phyloP scores from a whole-genome alignment of 306 rosid species.

The Dalbergia cochinchinensis region DNA sequence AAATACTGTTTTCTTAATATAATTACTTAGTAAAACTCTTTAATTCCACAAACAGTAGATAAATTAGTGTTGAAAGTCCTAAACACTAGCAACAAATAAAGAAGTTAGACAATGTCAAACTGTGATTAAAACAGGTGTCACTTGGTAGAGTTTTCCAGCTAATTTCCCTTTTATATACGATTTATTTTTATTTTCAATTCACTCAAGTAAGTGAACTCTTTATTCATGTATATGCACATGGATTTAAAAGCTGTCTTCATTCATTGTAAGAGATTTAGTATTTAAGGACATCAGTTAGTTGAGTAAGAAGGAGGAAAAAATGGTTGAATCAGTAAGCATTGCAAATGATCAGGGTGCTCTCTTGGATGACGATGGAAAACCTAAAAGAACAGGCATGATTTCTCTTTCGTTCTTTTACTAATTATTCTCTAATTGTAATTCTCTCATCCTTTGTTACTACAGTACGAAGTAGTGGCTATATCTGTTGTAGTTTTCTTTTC shows the following conservation, averaged over 20 bases:
- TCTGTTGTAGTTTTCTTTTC: not conserved
- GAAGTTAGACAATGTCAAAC: slow-evolving; percentile 39
- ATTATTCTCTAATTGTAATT: not conserved
- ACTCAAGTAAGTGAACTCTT: not conserved
- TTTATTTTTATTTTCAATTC: not conserved
- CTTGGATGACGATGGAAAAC: slow-evolving; percentile 53
- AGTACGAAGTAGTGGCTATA: not conserved
- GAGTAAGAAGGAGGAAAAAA: not conserved
- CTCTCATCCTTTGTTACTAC: not conserved
- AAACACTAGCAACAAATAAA: not conserved
- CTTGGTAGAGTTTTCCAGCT: not conserved
- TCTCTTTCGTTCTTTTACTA: not conserved
- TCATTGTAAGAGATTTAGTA: not conserved
- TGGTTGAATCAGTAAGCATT: slow-evolving; percentile 4
- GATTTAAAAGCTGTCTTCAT: not conserved
- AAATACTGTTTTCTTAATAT: too few species aligned
- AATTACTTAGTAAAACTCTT: too few species aligned
- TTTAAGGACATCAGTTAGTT: not conserved
- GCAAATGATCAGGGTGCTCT: not conserved
- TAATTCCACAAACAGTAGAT: not conserved
- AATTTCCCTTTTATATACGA: not conserved
- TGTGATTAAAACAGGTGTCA: not conserved
- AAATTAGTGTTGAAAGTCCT: not conserved
- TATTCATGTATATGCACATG: not conserved
- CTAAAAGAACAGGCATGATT: slow-evolving; percentile 50